Conservation (phyloP, 495 filamentous ascomycete genomes). For the Cetradonia linearis region DNA sequence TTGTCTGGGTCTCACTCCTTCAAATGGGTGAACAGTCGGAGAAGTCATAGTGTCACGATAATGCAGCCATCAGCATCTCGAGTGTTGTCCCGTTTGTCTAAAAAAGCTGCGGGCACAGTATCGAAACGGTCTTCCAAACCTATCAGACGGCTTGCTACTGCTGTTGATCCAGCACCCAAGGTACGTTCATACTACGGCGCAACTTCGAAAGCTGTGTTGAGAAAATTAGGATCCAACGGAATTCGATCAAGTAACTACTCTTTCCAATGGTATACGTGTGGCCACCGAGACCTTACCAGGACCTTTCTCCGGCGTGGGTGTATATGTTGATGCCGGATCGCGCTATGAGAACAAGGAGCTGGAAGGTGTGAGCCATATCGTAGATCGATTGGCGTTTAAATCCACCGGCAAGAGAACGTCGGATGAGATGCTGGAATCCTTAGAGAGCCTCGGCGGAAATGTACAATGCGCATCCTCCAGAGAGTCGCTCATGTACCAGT, state of each 20-base stretch:
- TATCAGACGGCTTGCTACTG: conserved; percentile 20
- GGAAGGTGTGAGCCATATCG: conserved; percentile 87
- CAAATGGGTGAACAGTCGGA: too few species aligned
- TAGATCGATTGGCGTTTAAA: conserved; percentile 94
- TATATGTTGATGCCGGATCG: conserved; percentile 94
- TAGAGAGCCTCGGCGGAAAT: conserved; percentile 84
- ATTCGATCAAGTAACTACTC: conserved; percentile 76
- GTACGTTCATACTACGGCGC: conserved; percentile 1
- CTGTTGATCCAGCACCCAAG: conserved; percentile 21
- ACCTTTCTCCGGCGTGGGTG: conserved; percentile 88
- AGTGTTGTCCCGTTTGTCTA: conserved; percentile 9
- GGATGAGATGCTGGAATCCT: conserved; percentile 76
- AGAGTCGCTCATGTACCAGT: conserved; percentile 97
- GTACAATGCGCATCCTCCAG: conserved; percentile 92
- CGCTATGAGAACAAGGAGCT: conserved; percentile 82
- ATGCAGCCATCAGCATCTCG: conserved; percentile 12
- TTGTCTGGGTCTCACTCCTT: neutral
- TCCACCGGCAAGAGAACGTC: conserved; percentile 63
- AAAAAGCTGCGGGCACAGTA: neutral
- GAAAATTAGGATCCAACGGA: conserved; percentile 67
- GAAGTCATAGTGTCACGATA: neutral
- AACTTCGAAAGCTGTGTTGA: neutral
- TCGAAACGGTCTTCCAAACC: conserved; percentile 3
- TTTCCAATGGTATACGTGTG: conserved; percentile 89
- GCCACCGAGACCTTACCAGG: conserved; percentile 93